Percentiles rank a stretch among this genome's conserved stretches.
phyloP scores from a whole-genome alignment of 2,329 filamentous ascomycete genomes.

The Monilinia fructicola region DNA sequence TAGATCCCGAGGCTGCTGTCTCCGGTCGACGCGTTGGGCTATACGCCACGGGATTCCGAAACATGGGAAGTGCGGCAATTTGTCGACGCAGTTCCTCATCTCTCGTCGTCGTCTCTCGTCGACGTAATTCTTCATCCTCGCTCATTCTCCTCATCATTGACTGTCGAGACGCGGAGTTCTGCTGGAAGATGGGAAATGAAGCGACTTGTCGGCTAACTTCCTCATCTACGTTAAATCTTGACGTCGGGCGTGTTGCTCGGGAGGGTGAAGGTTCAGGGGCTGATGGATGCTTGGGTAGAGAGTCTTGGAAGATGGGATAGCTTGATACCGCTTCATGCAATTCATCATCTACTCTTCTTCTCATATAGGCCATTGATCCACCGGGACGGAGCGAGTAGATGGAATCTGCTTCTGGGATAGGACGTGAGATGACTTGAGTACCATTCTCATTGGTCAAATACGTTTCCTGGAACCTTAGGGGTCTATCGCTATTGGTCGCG shows the following conservation, averaged over 20 bases:
- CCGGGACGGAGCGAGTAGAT: neutral
- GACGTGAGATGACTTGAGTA: neutral
- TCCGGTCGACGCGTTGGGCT: neutral
- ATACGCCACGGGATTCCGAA: too few species aligned
- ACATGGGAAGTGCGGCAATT: neutral
- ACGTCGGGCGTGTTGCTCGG: neutral
- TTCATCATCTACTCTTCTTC: neutral
- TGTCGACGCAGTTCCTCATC: neutral
- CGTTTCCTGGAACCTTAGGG: neutral
- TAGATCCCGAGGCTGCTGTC: neutral
- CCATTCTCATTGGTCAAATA: neutral
- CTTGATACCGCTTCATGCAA: neutral
- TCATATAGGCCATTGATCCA: neutral
- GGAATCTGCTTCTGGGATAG: neutral
- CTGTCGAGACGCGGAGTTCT: neutral
- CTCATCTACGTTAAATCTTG: neutral
- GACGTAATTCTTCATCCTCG: too few species aligned
- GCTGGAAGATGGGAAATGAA: neutral
- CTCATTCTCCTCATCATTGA: neutral
- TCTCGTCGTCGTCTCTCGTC: too few species aligned
- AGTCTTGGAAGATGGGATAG: neutral
- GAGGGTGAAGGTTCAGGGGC: neutral
- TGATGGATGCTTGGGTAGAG: too few species aligned
- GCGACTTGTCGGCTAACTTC: neutral
- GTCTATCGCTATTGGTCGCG: neutral